Conservation (phyloP, 1,284 basidiomycete genomes). For the Porogramme epimiltina region DNA sequence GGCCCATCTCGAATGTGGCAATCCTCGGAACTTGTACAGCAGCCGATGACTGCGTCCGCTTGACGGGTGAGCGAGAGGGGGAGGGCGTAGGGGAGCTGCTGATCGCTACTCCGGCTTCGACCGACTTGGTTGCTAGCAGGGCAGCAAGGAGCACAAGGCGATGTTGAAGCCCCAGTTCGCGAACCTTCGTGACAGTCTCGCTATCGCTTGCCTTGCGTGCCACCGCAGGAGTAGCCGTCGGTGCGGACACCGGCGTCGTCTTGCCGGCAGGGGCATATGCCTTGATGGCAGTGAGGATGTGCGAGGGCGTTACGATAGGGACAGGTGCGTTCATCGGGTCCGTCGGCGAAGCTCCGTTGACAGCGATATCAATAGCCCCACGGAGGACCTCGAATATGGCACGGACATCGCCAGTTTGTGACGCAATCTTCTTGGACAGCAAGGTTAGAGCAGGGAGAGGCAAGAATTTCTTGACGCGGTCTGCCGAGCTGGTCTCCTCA, state of each 20-base stretch:
- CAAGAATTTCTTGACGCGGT: constrained; percentile 54
- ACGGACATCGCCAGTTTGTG: constrained; percentile 78
- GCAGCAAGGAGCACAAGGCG: constrained; percentile 67
- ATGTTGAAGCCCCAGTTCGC: constrained; percentile 68
- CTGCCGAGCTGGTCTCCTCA: constrained; percentile 31
- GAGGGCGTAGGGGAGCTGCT: constrained; percentile 37
- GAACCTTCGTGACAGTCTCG: constrained; percentile 65
- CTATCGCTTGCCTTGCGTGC: constrained; percentile 46
- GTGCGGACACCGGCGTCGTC: constrained; percentile 27
- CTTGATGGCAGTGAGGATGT: constrained; percentile 71
- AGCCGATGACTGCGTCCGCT: constrained; percentile 45
- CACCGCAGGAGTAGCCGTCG: constrained; percentile 11
- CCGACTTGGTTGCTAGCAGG: constrained; percentile 63
- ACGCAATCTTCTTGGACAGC: constrained; percentile 75
- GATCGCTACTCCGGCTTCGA: constrained; percentile 57
- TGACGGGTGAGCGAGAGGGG: constrained; percentile 47
- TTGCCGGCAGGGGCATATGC: constrained; percentile 57
- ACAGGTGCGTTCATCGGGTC: constrained; percentile 44
- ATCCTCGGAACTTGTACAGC: constrained; percentile 24
- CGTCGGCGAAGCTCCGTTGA: constrained; percentile 22
- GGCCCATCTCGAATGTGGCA: constrained; percentile 52
- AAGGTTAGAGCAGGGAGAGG: constrained; percentile 63
- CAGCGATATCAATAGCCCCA: constrained; percentile 71
- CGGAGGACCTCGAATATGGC: constrained; percentile 76
- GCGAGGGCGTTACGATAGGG: constrained; percentile 57